phyloP scores from a whole-genome alignment of 495 filamentous ascomycete species.

The Penicillium canariense region DNA sequence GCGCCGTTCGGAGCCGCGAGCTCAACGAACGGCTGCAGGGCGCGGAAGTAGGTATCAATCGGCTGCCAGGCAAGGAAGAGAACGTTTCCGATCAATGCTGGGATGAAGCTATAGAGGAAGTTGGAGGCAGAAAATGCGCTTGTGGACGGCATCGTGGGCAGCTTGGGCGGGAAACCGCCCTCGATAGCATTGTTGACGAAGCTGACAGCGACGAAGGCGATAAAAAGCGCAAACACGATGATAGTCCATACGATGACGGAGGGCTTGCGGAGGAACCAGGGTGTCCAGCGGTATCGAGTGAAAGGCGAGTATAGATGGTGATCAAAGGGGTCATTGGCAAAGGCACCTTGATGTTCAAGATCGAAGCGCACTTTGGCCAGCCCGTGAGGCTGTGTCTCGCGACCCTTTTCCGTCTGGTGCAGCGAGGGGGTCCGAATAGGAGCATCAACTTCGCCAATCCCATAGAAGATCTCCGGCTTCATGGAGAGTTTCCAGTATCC shows the following conservation, averaged over 20 bases:
- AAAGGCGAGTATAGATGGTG: constrained; percentile 45
- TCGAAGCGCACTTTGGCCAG: constrained; percentile 40
- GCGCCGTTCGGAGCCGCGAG: constrained; percentile 59
- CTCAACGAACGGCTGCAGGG: constrained; percentile 71
- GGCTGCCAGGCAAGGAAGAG: constrained; percentile 75
- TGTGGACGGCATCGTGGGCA: constrained; percentile 57
- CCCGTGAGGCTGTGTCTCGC: constrained; percentile 31
- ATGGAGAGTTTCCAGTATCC: constrained; percentile 78
- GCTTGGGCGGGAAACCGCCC: constrained; percentile 66
- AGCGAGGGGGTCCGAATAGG: constrained; percentile 55
- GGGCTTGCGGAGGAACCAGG: constrained; percentile 70
- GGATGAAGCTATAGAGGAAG: constrained; percentile 85
- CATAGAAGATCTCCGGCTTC: constrained; percentile 60
- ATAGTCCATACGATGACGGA: constrained; percentile 63
- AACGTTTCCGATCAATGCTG: constrained; percentile 69
- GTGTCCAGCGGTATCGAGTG: constrained; percentile 65
- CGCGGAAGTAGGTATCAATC: constrained; percentile 71
- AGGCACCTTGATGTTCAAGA: constrained; percentile 37
- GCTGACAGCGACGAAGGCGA: constrained; percentile 72
- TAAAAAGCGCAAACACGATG: constrained; percentile 60
- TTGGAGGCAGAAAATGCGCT: constrained; percentile 78
- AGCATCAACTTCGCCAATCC: constrained; percentile 60
- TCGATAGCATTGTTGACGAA: constrained; percentile 68
- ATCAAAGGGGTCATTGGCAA: constrained; percentile 34
- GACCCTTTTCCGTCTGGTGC: constrained; percentile 35